A percentile compares a stretch with the other conserved stretches of the same genome.
Conservation (phyloP, 2,329 filamentous ascomycete genomes). For the Cordyceps javanica region DNA sequence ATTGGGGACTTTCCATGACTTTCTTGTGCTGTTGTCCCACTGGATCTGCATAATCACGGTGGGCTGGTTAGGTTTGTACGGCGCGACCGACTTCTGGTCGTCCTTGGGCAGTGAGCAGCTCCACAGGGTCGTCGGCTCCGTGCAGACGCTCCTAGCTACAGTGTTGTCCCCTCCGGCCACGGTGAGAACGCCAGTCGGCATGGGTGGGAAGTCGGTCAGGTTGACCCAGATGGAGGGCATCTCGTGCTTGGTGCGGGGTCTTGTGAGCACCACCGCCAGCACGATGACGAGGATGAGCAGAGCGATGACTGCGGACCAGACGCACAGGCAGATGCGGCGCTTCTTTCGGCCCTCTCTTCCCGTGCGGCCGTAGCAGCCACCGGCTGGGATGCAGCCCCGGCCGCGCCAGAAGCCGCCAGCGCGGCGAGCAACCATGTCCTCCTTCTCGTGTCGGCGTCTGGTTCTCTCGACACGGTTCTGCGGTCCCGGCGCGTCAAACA, state of each 20-base stretch:
- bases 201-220: conserved; percentile 76
- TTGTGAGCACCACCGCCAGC: conserved; percentile 50
- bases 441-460: conserved; percentile 56
- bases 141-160: conserved; percentile 60
- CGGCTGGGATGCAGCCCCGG: conserved; percentile 54
- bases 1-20: conserved; percentile 44
- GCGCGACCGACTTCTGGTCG: conserved; percentile 56
- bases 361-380: conserved; percentile 58
- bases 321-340: conserved; percentile 52
- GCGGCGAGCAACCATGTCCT: conserved; percentile 54
- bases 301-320: conserved; percentile 44
- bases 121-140: conserved; percentile 70
- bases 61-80: conserved; percentile 62
- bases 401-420: conserved; percentile 59
- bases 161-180: conserved; percentile 67
- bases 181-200: conserved; percentile 77
- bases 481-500: conserved; percentile 32
- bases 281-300: conserved; percentile 53
- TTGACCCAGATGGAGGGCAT: conserved; percentile 66
- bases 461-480: conserved; percentile 43
- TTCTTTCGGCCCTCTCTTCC: conserved; percentile 59
- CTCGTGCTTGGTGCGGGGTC: conserved; percentile 19
- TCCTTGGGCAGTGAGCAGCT: conserved; percentile 81
- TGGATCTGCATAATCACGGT: conserved; percentile 76
- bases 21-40: conserved; percentile 54